phyloP scores from a whole-genome alignment of 1,139 yeast genomes.

The Suhomyces anneliseae region DNA sequence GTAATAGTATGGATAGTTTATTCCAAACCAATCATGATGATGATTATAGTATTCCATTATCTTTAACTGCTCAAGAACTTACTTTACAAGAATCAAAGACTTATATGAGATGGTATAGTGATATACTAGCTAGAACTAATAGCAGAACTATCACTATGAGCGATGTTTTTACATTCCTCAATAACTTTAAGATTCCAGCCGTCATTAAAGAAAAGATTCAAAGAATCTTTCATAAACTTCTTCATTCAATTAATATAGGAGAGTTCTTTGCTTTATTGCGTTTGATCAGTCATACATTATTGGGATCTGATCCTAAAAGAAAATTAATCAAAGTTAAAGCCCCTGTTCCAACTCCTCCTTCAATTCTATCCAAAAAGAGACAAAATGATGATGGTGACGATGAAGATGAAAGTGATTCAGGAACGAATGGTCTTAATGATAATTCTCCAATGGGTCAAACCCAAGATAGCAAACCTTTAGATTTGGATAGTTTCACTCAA shows the following conservation, averaged over 20 bases:
- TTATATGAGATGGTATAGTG: slow-evolving; percentile 76
- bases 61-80: slow-evolving; percentile 60
- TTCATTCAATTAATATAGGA: slow-evolving; percentile 61
- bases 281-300: slow-evolving; percentile 57
- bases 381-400: slow-evolving; percentile 42
- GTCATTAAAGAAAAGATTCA: slow-evolving; percentile 44
- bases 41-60: slow-evolving; percentile 48
- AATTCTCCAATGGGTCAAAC: not conserved
- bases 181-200: slow-evolving; percentile 56
- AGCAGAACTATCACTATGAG: slow-evolving; percentile 55
- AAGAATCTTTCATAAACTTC: slow-evolving; percentile 51
- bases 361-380: slow-evolving; percentile 61
- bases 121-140: slow-evolving; percentile 58
- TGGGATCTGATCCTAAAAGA: slow-evolving; percentile 51
- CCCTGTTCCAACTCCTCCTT: slow-evolving; percentile 65
- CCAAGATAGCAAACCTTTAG: slow-evolving; percentile 40
- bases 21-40: slow-evolving; percentile 6
- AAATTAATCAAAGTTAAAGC: slow-evolving; percentile 51
- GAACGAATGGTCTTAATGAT: slow-evolving; percentile 14
- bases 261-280: slow-evolving; percentile 74
- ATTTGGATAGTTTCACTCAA: slow-evolving; percentile 73
- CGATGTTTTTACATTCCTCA: slow-evolving; percentile 64
- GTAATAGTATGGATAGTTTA: slow-evolving; percentile 6
- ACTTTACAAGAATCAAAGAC: slow-evolving; percentile 67
- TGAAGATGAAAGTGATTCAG: slow-evolving; percentile 27